Evolutionary conservation across 805 yeast genomes (phyloP).

Genomic region (Ogataea methylovora): DNA sequence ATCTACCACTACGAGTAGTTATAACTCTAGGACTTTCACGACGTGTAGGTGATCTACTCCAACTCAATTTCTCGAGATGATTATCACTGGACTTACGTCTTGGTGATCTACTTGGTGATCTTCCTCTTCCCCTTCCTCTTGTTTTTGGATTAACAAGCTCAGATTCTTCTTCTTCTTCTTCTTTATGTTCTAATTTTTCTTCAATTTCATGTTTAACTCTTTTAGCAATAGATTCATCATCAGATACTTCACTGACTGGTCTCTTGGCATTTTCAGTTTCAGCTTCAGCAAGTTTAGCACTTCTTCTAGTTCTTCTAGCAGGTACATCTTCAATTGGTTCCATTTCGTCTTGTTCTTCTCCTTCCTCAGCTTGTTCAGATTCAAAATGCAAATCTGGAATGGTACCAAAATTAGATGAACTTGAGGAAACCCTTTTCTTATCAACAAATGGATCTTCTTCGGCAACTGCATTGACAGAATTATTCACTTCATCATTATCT

Average conservation of each 20-base stretch:
- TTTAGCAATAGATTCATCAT: background rate
- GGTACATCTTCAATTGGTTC: background rate
- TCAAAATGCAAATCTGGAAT: conserved; percentile 1
- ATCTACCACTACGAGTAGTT: conserved; percentile 2
- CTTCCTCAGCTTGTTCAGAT: background rate
- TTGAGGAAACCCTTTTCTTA: background rate
- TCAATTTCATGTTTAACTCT: background rate
- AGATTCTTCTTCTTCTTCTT: background rate
- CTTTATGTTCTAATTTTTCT: background rate
- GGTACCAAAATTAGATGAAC: background rate
- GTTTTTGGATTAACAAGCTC: background rate
- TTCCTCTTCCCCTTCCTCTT: conserved; percentile 1
- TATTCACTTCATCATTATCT: background rate
- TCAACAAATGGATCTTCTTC: background rate
- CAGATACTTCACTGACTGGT: background rate
- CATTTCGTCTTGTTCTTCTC: conserved; percentile 2
- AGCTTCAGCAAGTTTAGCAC: background rate
- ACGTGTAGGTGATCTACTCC: background rate
- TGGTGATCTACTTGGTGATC: conserved; percentile 1
- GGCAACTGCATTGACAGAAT: background rate
- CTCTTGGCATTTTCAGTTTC: background rate
- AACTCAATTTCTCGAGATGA: conserved; percentile 1
- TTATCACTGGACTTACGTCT: background rate
- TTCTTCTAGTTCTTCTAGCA: background rate
- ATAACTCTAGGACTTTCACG: background rate